Evolutionary conservation across 1,284 basidiomycete species (phyloP), one percentile per base, ranked within the genome.

Genomic region (Rhodotorula sp.): DNA sequence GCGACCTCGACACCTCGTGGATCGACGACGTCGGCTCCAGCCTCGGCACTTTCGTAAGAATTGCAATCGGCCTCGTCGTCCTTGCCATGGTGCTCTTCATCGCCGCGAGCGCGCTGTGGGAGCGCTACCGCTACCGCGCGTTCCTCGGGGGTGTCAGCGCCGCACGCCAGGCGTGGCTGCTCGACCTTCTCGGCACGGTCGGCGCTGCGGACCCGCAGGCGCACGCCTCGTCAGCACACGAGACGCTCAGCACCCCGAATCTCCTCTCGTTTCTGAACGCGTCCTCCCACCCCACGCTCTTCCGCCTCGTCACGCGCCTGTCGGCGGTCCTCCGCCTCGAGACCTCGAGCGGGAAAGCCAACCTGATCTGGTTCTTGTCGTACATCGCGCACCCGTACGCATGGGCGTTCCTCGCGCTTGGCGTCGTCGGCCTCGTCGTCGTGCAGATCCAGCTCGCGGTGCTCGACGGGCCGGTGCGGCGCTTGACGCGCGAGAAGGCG

Each of bases 351-450:
- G 64, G 73, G 85, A 83, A 21, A 84, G 87, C n/a, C 82, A 85
- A 89, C 76, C 82, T 90, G 29, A 87, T 87, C 67, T 95, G 91
- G 90, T 91, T 92, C 82, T 84, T 92, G 75, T 87, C 91, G 76
- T 97, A 96, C 82, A 85, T 97, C 71, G 91, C 92, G 80, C 92
- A 97, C 79, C 89, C 93, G 3, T 91, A 93, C 0, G 92, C 92
- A 2, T 86, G 97, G 54, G 90, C 91, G 0, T 90, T 93, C 79
- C 89, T 98, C 80, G 87, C 93, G 70, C 92, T 97, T 78, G 93
- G 94, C 21, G 83, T 94, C 73, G 88, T 97, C 73, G 95, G 95
- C 25, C 83, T 98, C n/a, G 82, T 97, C 63, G 89, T 89, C n/a
- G 88, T 97, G 39, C 85, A 94, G 80, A 83, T 94, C 32, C 96